These are phyloP conservation scores for Mycena leptocephala DNA, from an alignment of 768 basidiomycete species.

Conservation along the genomic window DNA sequence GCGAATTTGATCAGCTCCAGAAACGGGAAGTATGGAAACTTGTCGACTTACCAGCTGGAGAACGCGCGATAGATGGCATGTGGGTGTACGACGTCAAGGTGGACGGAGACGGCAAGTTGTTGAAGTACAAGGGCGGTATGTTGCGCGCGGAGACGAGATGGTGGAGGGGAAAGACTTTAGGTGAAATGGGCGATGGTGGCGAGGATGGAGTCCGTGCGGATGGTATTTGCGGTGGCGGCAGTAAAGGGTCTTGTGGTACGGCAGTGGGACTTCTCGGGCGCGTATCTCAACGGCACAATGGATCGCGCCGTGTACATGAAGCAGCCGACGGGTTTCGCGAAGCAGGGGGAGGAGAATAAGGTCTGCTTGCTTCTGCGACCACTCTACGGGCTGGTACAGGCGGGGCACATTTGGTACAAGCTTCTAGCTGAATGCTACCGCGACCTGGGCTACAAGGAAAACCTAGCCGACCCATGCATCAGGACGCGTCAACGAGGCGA, in stretches of 20 bases:
- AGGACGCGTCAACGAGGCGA: no score
- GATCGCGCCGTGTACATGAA: slow-evolving; percentile 16
- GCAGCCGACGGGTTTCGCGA: slow-evolving; percentile 17
- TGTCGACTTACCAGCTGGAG: no score
- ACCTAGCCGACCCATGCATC: no score
- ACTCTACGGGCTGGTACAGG: no score
- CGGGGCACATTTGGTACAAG: no score
- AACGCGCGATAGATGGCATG: no score
- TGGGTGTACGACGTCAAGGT: slow-evolving; percentile 55
- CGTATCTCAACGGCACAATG: no score
- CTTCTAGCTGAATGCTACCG: no score
- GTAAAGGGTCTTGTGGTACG: no score
- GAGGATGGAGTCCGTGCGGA: slow-evolving; percentile 10
- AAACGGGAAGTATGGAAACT: slow-evolving; percentile 2
- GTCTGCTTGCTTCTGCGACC: slow-evolving; percentile 26
- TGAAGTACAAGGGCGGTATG: slow-evolving; percentile 57
- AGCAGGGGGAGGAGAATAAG: slow-evolving; percentile 30
- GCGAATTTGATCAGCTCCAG: slow-evolving; percentile 11
- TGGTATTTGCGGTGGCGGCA: slow-evolving; percentile 8
- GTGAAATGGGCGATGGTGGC: slow-evolving; percentile 31
- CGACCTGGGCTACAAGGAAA: no score
- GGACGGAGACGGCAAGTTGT: slow-evolving; percentile 48
- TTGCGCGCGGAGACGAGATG: slow-evolving; percentile 34
- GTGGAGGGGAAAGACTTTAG: neutral
- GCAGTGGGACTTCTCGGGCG: no score